Percentiles rank a stretch among this genome's conserved stretches.
phyloP scores from a whole-genome alignment of 257 asterid genomes.

The Oldenlandia corymbosa region DNA sequence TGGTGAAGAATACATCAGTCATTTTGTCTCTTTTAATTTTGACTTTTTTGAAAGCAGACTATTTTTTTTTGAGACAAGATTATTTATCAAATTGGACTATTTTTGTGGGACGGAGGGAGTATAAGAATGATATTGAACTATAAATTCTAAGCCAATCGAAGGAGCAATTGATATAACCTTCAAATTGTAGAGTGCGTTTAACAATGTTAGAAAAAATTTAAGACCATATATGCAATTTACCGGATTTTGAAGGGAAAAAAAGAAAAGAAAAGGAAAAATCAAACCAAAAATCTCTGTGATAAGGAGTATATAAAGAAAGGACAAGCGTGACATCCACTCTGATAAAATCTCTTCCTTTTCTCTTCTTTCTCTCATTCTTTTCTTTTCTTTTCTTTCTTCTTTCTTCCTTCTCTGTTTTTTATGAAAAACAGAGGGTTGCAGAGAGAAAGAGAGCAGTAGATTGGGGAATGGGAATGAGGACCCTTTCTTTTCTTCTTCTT shows the following conservation, averaged over 20 bases:
- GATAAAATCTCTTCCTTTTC: conserved; percentile 52
- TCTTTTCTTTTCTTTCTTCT: conserved; percentile 41
- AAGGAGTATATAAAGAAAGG: conserved; percentile 46
- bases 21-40: too few species aligned
- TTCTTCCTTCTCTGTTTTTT: conserved; percentile 8
- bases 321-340: conserved; percentile 82
- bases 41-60: too few species aligned
- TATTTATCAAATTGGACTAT: too few species aligned
- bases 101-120: too few species aligned
- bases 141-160: too few species aligned
- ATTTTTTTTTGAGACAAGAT: too few species aligned
- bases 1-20: too few species aligned
- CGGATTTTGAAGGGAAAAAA: conserved; percentile 1
- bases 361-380: conserved; percentile 2
- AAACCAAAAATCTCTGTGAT: not conserved
- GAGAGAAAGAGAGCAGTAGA: not conserved
- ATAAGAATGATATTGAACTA: too few species aligned
- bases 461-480: conserved; percentile 3
- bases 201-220: too few species aligned
- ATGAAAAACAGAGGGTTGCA: conserved; percentile 23
- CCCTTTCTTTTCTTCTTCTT: conserved; percentile 5
- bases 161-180: too few species aligned
- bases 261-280: not conserved
- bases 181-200: too few species aligned
- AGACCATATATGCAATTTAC: too few species aligned